A percentile compares a stretch with the other conserved stretches of the same genome.
Conservation (phyloP, 305 asterid genomes). For the Fraxinus xanthoxyloides region DNA sequence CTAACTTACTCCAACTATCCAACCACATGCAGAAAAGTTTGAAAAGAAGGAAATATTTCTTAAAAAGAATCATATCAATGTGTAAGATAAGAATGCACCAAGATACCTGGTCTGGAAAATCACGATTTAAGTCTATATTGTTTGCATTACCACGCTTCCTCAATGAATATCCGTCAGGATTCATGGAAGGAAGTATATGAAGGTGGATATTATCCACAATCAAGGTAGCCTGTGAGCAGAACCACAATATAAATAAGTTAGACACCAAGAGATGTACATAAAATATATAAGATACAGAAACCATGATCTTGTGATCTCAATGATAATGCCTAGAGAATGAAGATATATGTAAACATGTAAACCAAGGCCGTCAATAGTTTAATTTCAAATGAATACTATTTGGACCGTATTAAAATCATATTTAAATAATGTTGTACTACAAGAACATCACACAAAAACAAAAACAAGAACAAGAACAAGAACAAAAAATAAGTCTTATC, state of each 20-base stretch:
- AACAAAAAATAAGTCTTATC: neutral
- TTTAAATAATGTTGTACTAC: neutral
- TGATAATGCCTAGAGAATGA: neutral
- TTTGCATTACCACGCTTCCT: slow-evolving; percentile 83
- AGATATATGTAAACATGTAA: neutral
- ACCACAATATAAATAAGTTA: slow-evolving; percentile 16
- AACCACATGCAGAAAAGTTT: neutral
- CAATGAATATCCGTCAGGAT: slow-evolving; percentile 75
- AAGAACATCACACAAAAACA: neutral
- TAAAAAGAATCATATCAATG: neutral
- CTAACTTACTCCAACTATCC: neutral
- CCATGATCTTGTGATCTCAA: slow-evolving; percentile 13
- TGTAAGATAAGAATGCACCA: slow-evolving; percentile 10
- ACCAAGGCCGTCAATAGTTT: neutral
- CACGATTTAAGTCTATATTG: slow-evolving; percentile 74
- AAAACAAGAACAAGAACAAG: neutral
- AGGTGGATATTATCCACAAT: slow-evolving; percentile 80
- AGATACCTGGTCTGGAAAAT: slow-evolving; percentile 90
- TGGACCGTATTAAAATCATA: neutral
- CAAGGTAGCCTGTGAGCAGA: slow-evolving; percentile 58
- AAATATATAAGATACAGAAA: neutral
- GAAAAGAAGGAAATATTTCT: neutral
- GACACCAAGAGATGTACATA: neutral
- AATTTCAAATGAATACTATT: neutral
- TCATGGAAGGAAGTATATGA: slow-evolving; percentile 86